A percentile compares a stretch with the other conserved stretches of the same genome.
Evolutionary conservation across 129 eudicot genomes (phyloP).

Genomic region (Artemisia tridentata): DNA sequence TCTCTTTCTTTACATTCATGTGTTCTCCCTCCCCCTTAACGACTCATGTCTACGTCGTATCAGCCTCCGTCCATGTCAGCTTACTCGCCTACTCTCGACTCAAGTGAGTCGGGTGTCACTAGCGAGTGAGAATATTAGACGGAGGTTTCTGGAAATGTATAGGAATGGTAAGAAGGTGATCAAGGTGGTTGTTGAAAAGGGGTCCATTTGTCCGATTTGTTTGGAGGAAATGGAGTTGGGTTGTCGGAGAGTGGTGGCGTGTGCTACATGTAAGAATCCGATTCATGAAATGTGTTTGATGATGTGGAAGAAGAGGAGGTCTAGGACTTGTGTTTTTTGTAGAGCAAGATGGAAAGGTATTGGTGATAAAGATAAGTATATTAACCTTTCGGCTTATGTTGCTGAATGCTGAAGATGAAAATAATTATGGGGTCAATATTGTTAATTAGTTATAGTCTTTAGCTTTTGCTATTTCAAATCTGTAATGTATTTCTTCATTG

Average conservation of each 20-base stretch:
- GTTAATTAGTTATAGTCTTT: background rate
- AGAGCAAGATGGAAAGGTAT: constrained; percentile 61
- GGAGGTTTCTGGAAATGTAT: background rate
- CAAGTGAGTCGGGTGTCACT: constrained; percentile 36
- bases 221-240: constrained; percentile 52
- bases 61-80: constrained; percentile 58
- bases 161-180: background rate
- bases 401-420: background rate
- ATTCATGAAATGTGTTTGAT: constrained; percentile 67
- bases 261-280: constrained; percentile 65
- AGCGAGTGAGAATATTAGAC: constrained; percentile 39
- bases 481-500: too few species aligned
- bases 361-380: constrained; percentile 49
- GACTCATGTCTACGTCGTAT: constrained; percentile 46
- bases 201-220: constrained; percentile 67
- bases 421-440: background rate
- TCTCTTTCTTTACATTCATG: constrained; percentile 56
- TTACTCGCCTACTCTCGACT: constrained; percentile 44
- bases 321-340: constrained; percentile 70
- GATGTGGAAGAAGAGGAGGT: constrained; percentile 66
- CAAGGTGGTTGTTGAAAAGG: constrained; percentile 26
- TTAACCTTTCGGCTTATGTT: constrained; percentile 39
- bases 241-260: constrained; percentile 46
- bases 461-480: too few species aligned
- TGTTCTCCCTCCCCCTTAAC: constrained; percentile 46